phyloP scores from a whole-genome alignment of 169 alveolate species.

The Plasmodium gonderi region DNA sequence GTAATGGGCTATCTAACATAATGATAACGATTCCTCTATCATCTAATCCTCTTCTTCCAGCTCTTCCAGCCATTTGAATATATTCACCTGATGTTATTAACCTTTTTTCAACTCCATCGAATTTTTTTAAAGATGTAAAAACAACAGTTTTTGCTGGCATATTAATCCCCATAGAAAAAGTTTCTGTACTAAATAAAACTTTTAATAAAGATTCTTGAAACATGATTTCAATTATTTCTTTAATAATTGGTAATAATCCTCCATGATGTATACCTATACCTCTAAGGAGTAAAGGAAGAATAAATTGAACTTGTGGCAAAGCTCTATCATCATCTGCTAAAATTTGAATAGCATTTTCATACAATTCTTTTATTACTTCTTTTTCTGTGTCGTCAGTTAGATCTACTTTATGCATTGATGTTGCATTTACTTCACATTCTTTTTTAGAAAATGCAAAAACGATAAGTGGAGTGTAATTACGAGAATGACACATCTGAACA shows the following conservation, averaged over 20 bases:
- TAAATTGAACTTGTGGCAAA: conserved; percentile 93
- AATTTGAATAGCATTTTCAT: conserved; percentile 96
- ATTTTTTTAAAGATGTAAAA: conserved; percentile 95
- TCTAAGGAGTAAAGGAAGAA: conserved; percentile 92
- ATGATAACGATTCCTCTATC: conserved; percentile 96
- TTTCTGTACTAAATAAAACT: conserved; percentile 97
- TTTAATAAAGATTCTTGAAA: conserved; percentile 96
- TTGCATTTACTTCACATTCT: conserved; percentile 97
- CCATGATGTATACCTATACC: conserved; percentile 99
- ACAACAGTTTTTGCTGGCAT: conserved; percentile 99
- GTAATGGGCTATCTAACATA: conserved; percentile 93
- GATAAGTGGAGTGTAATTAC: conserved; percentile 95
- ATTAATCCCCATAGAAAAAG: conserved; percentile 98
- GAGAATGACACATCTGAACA: conserved; percentile 93
- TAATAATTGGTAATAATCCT: conserved; percentile 97
- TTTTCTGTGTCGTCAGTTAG: conserved; percentile 89
- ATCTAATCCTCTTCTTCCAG: conserved; percentile 99
- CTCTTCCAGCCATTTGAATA: conserved; percentile 96
- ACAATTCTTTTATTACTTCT: conserved; percentile 93
- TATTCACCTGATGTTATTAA: conserved; percentile 97
- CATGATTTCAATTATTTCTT: conserved; percentile 97
- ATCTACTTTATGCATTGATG: conserved; percentile 86
- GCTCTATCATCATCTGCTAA: conserved; percentile 96
- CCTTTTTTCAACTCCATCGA: conserved; percentile 94
- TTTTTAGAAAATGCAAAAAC: conserved; percentile 97